Evolutionary conservation across 352 stramenopile genomes (phyloP).

Genomic region (Globisporangium viniferum): DNA sequence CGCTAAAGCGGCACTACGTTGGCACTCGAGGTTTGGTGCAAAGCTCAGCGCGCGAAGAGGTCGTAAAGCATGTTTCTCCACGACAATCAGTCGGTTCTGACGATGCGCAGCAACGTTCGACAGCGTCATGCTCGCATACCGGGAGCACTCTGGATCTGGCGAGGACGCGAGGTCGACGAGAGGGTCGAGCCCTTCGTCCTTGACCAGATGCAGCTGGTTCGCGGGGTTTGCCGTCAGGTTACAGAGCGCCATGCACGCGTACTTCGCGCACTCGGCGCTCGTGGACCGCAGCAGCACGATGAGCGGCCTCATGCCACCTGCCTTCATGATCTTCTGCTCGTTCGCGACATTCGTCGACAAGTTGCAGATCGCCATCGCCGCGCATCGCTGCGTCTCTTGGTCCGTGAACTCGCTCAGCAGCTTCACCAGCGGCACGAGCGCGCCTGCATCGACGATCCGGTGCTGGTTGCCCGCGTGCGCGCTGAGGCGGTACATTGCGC

Average conservation of each 20-base stretch:
- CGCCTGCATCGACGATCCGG: constrained; percentile 83
- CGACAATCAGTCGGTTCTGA: constrained; percentile 85
- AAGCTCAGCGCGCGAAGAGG: constrained; percentile 82
- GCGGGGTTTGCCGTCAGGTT: constrained; percentile 91
- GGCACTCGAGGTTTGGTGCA: constrained; percentile 84
- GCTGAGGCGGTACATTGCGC: constrained; percentile 88
- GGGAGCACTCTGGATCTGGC: constrained; percentile 70
- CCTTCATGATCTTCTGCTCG: constrained; percentile 80
- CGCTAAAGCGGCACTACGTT: constrained; percentile 87
- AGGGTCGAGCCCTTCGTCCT: constrained; percentile 68
- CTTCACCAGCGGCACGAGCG: constrained; percentile 68
- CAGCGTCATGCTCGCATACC: constrained; percentile 93
- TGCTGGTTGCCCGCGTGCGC: constrained; percentile 85
- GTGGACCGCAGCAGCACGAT: constrained; percentile 50
- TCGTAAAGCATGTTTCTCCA: constrained; percentile 77
- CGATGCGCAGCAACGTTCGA: constrained; percentile 91
- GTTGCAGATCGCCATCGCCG: constrained; percentile 87
- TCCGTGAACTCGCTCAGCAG: constrained; percentile 50
- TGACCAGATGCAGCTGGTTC: constrained; percentile 90
- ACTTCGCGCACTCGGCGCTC: constrained; percentile 71
- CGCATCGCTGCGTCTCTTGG: constrained; percentile 69
- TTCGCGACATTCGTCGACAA: constrained; percentile 70
- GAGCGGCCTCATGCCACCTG: constrained; percentile 58
- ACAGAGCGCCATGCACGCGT: constrained; percentile 92
- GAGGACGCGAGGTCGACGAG: constrained; percentile 80